Conservation (phyloP, 164 flowering plant genomes). For the Litsea cubeba region DNA sequence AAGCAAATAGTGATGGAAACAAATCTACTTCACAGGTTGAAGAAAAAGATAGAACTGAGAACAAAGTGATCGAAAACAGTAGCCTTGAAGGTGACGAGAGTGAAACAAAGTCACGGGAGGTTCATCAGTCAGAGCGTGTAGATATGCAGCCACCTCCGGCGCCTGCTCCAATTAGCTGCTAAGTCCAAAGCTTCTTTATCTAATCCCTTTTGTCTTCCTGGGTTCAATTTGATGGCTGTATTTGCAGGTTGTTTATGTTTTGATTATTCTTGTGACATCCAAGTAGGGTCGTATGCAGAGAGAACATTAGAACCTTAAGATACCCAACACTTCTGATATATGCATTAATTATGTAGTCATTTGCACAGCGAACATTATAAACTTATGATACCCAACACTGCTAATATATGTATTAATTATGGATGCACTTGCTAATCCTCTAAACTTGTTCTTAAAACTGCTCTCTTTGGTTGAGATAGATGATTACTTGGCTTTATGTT, state of each 20-base stretch:
- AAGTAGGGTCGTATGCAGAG: constrained; percentile 23
- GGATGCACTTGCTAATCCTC: not conserved
- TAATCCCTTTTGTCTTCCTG: constrained; percentile 6
- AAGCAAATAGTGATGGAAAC: not conserved
- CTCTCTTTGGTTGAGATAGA: not conserved
- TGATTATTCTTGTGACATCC: constrained; percentile 23
- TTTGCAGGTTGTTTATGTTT: constrained; percentile 19
- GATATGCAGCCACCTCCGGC: constrained; percentile 14
- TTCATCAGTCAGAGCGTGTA: constrained; percentile 2
- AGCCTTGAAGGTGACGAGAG: constrained; percentile 11
- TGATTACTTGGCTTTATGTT: not conserved
- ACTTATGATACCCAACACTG: constrained; percentile 1
- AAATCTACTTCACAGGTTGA: constrained; percentile 18
- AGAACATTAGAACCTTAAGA: not conserved
- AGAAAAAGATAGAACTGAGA: constrained; percentile 13
- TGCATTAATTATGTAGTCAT: too few species aligned
- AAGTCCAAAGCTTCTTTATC: constrained; percentile 1
- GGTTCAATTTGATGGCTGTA: constrained; percentile 15
- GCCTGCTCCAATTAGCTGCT: constrained; percentile 14
- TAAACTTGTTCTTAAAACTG: not conserved
- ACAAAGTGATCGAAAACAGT: constrained; percentile 26
- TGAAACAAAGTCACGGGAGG: constrained; percentile 21
- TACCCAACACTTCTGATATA: too few species aligned
- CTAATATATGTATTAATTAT: constrained; percentile 5
- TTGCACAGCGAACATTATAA: constrained; percentile 1